Evolutionary conservation across 2,329 filamentous ascomycete species (phyloP).

Genomic region (Ceratocystis harringtonii): DNA sequence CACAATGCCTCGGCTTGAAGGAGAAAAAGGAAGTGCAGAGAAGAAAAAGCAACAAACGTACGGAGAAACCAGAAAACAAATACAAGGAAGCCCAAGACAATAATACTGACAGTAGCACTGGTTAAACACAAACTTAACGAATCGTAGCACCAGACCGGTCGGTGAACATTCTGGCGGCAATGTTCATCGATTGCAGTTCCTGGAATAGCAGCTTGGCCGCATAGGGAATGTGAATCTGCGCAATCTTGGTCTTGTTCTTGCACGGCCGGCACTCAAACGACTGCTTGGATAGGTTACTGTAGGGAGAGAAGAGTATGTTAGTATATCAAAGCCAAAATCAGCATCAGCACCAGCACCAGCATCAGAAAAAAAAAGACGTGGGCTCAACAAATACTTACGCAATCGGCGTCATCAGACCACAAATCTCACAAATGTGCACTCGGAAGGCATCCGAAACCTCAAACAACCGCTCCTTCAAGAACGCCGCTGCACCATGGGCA

Average conservation of each 20-base stretch:
- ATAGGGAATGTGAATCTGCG: slow-evolving; percentile 94
- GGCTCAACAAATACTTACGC: slow-evolving; percentile 51
- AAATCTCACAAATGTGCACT: slow-evolving; percentile 97
- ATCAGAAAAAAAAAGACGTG: not conserved
- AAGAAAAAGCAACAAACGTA: not conserved
- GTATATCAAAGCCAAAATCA: slow-evolving; percentile 4
- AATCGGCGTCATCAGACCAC: slow-evolving; percentile 96
- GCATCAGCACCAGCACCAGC: not conserved
- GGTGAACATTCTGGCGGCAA: slow-evolving; percentile 93
- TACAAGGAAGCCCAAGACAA: not conserved
- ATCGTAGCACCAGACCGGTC: slow-evolving; percentile 62
- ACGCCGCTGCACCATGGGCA: slow-evolving; percentile 92
- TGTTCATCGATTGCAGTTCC: slow-evolving; percentile 96
- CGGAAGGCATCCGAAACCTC: slow-evolving; percentile 96
- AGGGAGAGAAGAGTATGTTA: slow-evolving; percentile 21
- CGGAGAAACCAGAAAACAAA: not conserved
- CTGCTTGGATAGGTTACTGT: slow-evolving; percentile 80
- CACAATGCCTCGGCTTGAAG: not conserved
- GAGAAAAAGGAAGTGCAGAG: slow-evolving; percentile 1
- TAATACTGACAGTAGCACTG: not conserved
- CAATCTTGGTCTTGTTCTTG: slow-evolving; percentile 98
- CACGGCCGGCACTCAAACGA: slow-evolving; percentile 94
- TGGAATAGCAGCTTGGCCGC: slow-evolving; percentile 97
- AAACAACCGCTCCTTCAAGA: slow-evolving; percentile 93
- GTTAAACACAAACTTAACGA: slow-evolving; percentile 28